A percentile compares a stretch with the other conserved stretches of the same genome.
Evolutionary conservation across 2,329 filamentous ascomycete species (phyloP).

Genomic region (Calycina herbarum): DNA sequence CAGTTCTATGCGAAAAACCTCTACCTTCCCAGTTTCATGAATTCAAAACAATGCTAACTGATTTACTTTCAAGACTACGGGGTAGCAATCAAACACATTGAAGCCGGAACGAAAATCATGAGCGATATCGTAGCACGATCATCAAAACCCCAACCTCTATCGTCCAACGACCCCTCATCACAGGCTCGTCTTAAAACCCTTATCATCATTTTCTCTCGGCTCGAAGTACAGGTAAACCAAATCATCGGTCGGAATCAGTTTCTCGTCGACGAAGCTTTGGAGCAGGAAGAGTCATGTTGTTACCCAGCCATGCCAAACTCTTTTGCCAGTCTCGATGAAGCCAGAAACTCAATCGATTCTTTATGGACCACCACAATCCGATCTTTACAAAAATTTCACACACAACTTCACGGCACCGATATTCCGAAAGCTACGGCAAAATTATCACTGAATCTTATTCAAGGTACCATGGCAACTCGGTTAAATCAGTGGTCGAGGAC

Average conservation of each 20-base stretch:
- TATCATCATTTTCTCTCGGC: background rate
- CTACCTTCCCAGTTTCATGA: background rate
- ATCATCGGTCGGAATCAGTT: background rate
- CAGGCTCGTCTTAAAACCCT: background rate
- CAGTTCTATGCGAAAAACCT: too few relatives aligned
- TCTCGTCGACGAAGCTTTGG: conserved; percentile 1
- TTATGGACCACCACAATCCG: background rate
- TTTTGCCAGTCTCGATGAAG: conserved; percentile 1
- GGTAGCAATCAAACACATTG: background rate
- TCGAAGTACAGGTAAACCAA: conserved; percentile 2
- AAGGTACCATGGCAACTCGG: background rate
- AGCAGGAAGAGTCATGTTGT: background rate
- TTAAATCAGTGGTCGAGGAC: background rate
- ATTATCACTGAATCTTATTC: background rate
- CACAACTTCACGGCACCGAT: background rate
- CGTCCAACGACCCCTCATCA: background rate
- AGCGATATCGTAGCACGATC: background rate
- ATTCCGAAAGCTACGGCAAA: background rate
- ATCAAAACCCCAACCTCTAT: background rate
- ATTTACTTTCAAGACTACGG: background rate
- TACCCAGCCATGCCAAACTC: background rate
- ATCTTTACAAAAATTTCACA: background rate
- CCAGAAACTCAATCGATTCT: background rate
- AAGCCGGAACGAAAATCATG: conserved; percentile 4
- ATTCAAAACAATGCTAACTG: background rate